phyloP scores from a whole-genome alignment of 768 basidiomycete genomes.

The Lactarius psammicola region DNA sequence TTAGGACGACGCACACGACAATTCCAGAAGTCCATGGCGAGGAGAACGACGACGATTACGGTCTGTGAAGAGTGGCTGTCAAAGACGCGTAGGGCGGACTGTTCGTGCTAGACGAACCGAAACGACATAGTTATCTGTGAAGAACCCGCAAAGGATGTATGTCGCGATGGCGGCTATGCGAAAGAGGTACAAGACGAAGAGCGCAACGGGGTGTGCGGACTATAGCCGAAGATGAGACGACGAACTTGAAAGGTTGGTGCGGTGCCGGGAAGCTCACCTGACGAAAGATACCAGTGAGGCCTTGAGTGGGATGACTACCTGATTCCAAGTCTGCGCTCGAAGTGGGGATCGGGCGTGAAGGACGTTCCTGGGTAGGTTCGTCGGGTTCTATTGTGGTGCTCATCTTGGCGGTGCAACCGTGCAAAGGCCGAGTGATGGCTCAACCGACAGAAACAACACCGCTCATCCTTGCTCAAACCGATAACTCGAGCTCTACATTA shows the following conservation, averaged over 20 bases:
- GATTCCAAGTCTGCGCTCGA: constrained; percentile 71
- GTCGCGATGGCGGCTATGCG: constrained; percentile 83
- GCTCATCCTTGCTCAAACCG: constrained; percentile 8
- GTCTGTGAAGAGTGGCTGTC: constrained; percentile 48
- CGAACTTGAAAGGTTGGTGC: neutral
- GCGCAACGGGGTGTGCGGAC: constrained; percentile 78
- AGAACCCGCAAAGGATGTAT: constrained; percentile 91
- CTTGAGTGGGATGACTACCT: constrained; percentile 49
- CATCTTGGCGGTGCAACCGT: constrained; percentile 40
- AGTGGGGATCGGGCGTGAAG: constrained; percentile 50
- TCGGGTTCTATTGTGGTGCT: constrained; percentile 78
- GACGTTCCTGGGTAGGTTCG: constrained; percentile 44
- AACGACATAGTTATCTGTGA: constrained; percentile 88
- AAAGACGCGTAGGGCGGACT: constrained; percentile 7
- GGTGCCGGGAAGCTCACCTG: constrained; percentile 47
- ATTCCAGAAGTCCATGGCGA: constrained; percentile 99
- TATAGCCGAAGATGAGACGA: constrained; percentile 32
- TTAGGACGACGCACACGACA: constrained; percentile 61
- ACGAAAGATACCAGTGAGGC: constrained; percentile 71
- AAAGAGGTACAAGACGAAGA: constrained; percentile 91
- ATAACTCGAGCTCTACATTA: neutral
- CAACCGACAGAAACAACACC: constrained; percentile 27
- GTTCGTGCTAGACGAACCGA: constrained; percentile 55
- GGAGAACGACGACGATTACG: constrained; percentile 86
- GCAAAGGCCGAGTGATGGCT: neutral